Percentiles rank a stretch among this genome's conserved stretches.
Evolutionary conservation across 768 basidiomycete genomes (phyloP).

Genomic region (Coprinellus micaceus): DNA sequence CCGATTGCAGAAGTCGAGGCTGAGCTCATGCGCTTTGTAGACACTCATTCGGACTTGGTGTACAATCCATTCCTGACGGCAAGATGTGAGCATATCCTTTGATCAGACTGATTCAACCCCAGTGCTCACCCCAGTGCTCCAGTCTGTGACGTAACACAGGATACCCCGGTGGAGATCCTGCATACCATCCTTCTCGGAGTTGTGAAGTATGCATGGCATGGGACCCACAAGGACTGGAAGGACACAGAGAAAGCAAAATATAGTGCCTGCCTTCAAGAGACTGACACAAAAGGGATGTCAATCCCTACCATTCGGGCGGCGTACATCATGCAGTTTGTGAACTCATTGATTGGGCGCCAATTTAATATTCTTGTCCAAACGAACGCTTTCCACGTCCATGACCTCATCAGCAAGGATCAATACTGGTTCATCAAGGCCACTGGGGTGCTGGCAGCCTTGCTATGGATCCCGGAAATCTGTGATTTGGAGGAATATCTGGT

Average conservation of each 20-base stretch:
- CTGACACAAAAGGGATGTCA: slow-evolving; percentile 25
- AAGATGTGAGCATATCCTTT: background rate
- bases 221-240: slow-evolving; percentile 27
- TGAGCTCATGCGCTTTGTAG: background rate
- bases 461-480: slow-evolving; percentile 40
- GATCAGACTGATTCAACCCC: too few species aligned
- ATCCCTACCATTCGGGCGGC: slow-evolving; percentile 32
- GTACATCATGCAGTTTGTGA: slow-evolving; percentile 42
- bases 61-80: slow-evolving; percentile 1
- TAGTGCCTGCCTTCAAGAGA: slow-evolving; percentile 27
- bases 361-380: slow-evolving; percentile 31
- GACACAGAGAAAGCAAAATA: slow-evolving; percentile 23
- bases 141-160: slow-evolving; percentile 28
- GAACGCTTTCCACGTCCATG: slow-evolving; percentile 23
- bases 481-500: slow-evolving; percentile 33
- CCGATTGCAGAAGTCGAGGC: background rate
- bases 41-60: background rate
- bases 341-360: slow-evolving; percentile 39
- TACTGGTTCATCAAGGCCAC: slow-evolving; percentile 28
- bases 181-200: slow-evolving; percentile 42
- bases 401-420: slow-evolving; percentile 4
- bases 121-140: too few species aligned
- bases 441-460: slow-evolving; percentile 30
- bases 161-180: slow-evolving; percentile 41
- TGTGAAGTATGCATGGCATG: slow-evolving; percentile 42